phyloP scores from a whole-genome alignment of 805 yeast species.

The Kuraishia borneana region DNA sequence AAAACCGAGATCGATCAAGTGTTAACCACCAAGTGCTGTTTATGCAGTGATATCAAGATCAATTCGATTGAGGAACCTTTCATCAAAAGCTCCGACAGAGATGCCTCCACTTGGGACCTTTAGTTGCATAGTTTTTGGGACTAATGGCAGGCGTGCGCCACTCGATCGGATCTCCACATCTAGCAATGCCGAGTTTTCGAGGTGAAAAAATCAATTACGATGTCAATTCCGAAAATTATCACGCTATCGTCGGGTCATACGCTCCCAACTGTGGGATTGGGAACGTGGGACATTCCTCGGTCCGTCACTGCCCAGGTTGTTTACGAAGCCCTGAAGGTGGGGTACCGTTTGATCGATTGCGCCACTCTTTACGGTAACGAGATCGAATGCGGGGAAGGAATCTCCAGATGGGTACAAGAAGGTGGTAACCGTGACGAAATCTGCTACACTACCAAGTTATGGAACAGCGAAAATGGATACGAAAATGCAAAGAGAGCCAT shows the following conservation, averaged over 20 bases:
- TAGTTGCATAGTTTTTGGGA: slow-evolving; percentile 7
- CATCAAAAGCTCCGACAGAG: slow-evolving; percentile 25
- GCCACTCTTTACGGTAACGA: slow-evolving; percentile 40
- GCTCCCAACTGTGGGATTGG: slow-evolving; percentile 40
- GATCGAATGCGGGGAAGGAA: slow-evolving; percentile 36
- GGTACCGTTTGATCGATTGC: slow-evolving; percentile 36
- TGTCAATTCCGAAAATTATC: slow-evolving; percentile 9
- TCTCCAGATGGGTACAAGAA: slow-evolving; percentile 25
- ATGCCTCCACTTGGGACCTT: slow-evolving; percentile 37
- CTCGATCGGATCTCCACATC: background rate
- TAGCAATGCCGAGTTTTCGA: background rate
- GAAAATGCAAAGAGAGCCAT: slow-evolving; percentile 47
- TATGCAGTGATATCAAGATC: slow-evolving; percentile 69
- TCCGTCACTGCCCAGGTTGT: slow-evolving; percentile 26
- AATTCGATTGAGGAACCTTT: slow-evolving; percentile 59
- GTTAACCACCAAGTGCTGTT: slow-evolving; percentile 52
- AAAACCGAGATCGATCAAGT: slow-evolving; percentile 44
- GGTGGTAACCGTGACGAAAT: slow-evolving; percentile 37
- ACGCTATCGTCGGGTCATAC: slow-evolving; percentile 41
- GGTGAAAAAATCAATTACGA: background rate
- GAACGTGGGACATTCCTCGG: slow-evolving; percentile 31
- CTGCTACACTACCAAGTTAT: slow-evolving; percentile 60
- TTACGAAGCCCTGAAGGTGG: slow-evolving; percentile 28
- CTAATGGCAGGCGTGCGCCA: background rate
- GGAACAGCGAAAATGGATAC: slow-evolving; percentile 60